Evolutionary conservation across 116 monocot species (phyloP), one percentile per base, ranked within the genome.

Genomic region (Phalaenopsis hybrid): DNA sequence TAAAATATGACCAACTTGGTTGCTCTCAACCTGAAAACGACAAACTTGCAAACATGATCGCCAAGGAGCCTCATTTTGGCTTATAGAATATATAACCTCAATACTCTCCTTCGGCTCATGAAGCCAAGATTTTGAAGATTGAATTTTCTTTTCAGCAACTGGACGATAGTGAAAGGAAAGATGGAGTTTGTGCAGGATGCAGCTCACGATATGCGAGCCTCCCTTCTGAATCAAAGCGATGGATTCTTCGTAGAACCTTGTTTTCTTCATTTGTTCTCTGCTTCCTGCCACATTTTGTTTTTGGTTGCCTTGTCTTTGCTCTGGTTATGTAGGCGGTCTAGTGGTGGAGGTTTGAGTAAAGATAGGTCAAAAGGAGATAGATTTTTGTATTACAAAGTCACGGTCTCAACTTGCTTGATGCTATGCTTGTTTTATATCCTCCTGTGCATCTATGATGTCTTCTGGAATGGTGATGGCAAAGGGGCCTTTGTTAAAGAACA

Each of bases 401-500:
- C 45, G 31, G 6, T 75, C 44, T 75, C 45, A 44, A 21, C 46
- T 20, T n/a, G 75, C 21, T 45, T 75, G 75, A 46, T 21, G 5
- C 43, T 75, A 33, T 25, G n/a, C 75, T 46, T 75, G 18, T 79
- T 86, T 44, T 51, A 86, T 75, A 15, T 79, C 65, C n/a, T 59
- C 17, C 58, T 58, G 7, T 86, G 72, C 20, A 4, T 79, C 20
- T 75, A 75, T 75, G 28, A 74, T 57, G 37, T 55, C 55, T 55
- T 55, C 15, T 63, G 63, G 63, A 5, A 63, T 63, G 63, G 63
- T 25, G 63, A 63, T 63, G 63, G 21, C 63, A 23, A 63, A 21
- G 63, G 21, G 25, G 21, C 23, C 8, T 75, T 6, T 45, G 37
- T 37, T 37, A 37, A 37, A 37, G 37, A 37, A 37, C 37, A 37